Conservation (phyloP, 306 rosid species). For the Pterocarpus macrocarpus region DNA sequence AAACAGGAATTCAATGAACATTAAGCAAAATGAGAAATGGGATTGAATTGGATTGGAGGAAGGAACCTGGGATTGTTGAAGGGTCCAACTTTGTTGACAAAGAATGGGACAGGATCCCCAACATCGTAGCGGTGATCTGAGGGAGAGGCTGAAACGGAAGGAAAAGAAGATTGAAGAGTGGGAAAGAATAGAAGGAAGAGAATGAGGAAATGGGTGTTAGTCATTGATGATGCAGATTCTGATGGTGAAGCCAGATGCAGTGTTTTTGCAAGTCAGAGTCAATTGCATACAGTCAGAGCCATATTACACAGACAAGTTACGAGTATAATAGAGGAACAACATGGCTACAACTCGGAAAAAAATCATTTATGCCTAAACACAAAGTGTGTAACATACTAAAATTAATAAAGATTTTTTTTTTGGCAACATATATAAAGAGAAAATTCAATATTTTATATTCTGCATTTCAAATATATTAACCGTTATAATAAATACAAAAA, state of each 20-base stretch:
- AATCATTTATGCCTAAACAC: too few relatives aligned
- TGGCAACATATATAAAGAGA: too few relatives aligned
- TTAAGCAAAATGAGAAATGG: background rate
- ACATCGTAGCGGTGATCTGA: slow-evolving; percentile 68
- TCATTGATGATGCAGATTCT: slow-evolving; percentile 57
- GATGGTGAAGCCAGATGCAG: slow-evolving; percentile 17
- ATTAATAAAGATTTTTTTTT: too few relatives aligned
- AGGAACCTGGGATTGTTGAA: slow-evolving; percentile 85
- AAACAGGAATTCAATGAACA: slow-evolving; percentile 19
- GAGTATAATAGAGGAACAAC: background rate
- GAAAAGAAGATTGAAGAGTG: slow-evolving; percentile 38
- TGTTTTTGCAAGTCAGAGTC: slow-evolving; percentile 27
- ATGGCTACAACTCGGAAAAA: too few relatives aligned
- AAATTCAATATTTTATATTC: too few relatives aligned
- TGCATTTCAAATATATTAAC: too few relatives aligned
- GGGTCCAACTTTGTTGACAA: slow-evolving; percentile 89
- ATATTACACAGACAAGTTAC: background rate
- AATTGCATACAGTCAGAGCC: background rate
- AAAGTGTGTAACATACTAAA: too few relatives aligned
- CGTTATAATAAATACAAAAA: too few relatives aligned
- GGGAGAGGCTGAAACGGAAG: slow-evolving; percentile 55
- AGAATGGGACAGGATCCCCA: slow-evolving; percentile 64
- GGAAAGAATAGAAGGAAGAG: slow-evolving; percentile 49
- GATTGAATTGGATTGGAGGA: background rate
- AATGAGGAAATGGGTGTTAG: slow-evolving; percentile 42